Conservation (phyloP, 2,329 filamentous ascomycete species). For the Escovopsis sp. region DNA sequence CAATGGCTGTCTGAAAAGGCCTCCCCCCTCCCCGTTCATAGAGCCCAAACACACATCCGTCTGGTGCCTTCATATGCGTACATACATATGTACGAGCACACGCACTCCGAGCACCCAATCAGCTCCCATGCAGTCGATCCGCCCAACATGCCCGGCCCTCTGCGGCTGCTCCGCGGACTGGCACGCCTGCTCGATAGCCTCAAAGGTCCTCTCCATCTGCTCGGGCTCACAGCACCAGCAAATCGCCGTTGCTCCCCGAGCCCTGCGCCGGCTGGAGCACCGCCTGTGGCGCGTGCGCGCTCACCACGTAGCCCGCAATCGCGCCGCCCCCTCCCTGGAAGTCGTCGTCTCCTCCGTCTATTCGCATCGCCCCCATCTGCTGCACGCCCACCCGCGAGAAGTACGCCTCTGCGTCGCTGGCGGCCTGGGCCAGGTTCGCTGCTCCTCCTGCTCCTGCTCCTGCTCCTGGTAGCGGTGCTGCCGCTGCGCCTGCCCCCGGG, state of each 20-base stretch:
- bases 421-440: conserved; percentile 50
- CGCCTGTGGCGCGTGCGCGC: conserved; percentile 65
- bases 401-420: conserved; percentile 78
- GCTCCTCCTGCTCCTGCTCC: conserved; percentile 10
- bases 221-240: conserved; percentile 44
- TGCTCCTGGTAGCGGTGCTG: no score
- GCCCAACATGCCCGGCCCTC: no score
- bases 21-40: no score
- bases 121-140: no score
- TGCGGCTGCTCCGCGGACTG: no score
- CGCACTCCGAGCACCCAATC: no score
- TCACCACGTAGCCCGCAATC: conserved; percentile 55
- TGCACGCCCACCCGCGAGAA: conserved; percentile 65
- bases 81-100: no score
- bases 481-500: conserved; percentile 6
- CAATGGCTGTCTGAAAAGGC: no score
- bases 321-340: conserved; percentile 45
- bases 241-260: conserved; percentile 52
- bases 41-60: no score
- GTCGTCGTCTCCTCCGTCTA: conserved; percentile 46
- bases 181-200: no score
- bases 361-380: conserved; percentile 58
- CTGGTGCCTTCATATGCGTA: no score
- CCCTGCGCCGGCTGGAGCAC: conserved; percentile 56
- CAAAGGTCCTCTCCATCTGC: no score